These are phyloP conservation scores for Rhodotorula mucilaginosa DNA, from an alignment of 1,284 basidiomycete species.

Conservation along the genomic window DNA sequence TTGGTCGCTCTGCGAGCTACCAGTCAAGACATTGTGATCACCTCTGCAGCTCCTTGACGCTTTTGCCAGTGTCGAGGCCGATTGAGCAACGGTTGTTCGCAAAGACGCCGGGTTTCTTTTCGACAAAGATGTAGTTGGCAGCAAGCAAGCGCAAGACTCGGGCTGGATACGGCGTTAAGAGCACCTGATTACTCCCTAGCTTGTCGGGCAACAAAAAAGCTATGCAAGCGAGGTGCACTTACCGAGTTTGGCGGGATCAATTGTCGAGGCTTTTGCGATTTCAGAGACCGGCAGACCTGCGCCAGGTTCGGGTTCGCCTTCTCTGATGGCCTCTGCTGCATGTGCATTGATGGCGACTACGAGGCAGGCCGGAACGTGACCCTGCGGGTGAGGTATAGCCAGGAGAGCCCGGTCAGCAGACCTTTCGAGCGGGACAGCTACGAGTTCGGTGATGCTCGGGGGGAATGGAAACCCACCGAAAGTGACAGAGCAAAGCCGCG, in stretches of 20 bases:
- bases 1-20: slow-evolving; percentile 33
- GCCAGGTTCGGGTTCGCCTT: slow-evolving; percentile 41
- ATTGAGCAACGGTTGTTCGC: slow-evolving; percentile 64
- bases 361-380: neutral
- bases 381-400: neutral
- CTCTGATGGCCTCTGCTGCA: neutral
- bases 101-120: slow-evolving; percentile 65
- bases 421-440: neutral
- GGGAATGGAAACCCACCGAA: too few species aligned
- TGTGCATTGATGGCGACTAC: neutral
- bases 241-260: slow-evolving; percentile 62
- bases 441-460: too few species aligned
- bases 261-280: slow-evolving; percentile 56
- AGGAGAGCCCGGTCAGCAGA: neutral
- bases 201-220: too few species aligned
- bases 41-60: slow-evolving; percentile 48
- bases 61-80: slow-evolving; percentile 64
- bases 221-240: neutral
- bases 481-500: neutral
- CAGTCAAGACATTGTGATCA: slow-evolving; percentile 26
- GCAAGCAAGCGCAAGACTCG: slow-evolving; percentile 64
- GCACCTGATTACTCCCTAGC: neutral
- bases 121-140: slow-evolving; percentile 66
- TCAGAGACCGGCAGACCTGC: slow-evolving; percentile 56
- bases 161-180: neutral